phyloP scores from a whole-genome alignment of 1,139 yeast species.

The Pichia sp. region DNA sequence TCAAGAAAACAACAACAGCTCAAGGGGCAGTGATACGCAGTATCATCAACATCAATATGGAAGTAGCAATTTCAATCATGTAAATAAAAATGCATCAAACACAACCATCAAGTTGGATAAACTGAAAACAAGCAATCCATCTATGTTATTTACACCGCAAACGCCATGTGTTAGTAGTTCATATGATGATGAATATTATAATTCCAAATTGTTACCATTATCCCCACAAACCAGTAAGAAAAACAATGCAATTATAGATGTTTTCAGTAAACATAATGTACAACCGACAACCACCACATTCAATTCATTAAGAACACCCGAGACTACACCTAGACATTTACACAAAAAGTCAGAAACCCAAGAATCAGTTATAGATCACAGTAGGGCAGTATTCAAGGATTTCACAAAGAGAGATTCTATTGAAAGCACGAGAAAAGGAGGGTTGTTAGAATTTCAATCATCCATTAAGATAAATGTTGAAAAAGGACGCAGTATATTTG shows the following conservation, averaged over 20 bases:
- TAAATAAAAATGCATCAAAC: too few relatives aligned
- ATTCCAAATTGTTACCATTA: constrained; percentile 5
- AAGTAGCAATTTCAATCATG: too few relatives aligned
- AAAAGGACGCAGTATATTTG: constrained; percentile 13
- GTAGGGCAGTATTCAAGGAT: neutral
- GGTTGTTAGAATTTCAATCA: constrained; percentile 10
- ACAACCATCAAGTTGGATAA: neutral
- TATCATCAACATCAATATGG: neutral
- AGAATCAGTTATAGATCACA: neutral
- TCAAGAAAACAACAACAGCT: neutral
- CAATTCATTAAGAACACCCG: constrained; percentile 25
- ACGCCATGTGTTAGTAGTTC: constrained; percentile 19
- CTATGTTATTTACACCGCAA: constrained; percentile 19
- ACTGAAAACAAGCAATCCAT: constrained; percentile 1
- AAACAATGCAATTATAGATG: constrained; percentile 3
- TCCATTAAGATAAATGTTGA: constrained; percentile 13
- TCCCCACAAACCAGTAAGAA: constrained; percentile 12
- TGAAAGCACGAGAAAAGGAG: neutral
- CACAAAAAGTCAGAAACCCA: neutral
- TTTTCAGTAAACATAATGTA: neutral
- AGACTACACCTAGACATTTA: constrained; percentile 23
- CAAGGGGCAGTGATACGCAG: too few relatives aligned
- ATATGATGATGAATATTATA: constrained; percentile 9
- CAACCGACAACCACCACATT: too few relatives aligned
- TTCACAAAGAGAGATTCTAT: constrained; percentile 14